These are phyloP conservation scores for Talaromyces borbonicus DNA, from an alignment of 495 filamentous ascomycete genomes.

Conservation along the genomic window DNA sequence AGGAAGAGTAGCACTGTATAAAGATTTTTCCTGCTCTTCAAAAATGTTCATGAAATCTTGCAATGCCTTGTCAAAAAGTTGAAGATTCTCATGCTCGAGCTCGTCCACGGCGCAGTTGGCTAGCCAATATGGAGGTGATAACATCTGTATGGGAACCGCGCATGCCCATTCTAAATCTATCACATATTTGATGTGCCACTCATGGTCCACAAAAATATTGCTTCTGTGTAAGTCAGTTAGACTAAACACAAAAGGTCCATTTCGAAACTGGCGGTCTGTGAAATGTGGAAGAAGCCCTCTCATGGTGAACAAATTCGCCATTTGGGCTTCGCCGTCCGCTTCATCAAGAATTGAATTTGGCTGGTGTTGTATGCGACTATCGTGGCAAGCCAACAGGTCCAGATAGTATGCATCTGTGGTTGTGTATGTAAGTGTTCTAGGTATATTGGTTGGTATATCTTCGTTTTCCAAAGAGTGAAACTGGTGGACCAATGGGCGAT, in stretches of 20 bases:
- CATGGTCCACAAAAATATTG: conserved; percentile 27
- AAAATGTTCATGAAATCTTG: conserved; percentile 13
- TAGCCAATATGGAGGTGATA: conserved; percentile 25
- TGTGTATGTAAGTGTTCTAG: conserved; percentile 17
- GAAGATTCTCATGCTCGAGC: conserved; percentile 9
- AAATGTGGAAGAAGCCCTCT: conserved; percentile 17
- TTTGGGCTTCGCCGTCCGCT: conserved; percentile 15
- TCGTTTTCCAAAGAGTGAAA: conserved; percentile 20
- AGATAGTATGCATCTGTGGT: conserved; percentile 18
- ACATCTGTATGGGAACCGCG: conserved; percentile 23
- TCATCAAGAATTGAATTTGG: conserved; percentile 17
- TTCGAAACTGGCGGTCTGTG: conserved; percentile 15
- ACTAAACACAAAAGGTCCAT: conserved; percentile 15
- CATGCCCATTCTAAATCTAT: conserved; percentile 32
- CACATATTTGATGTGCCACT: conserved; percentile 21
- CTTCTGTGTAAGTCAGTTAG: conserved; percentile 21
- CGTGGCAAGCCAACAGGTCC: conserved; percentile 19
- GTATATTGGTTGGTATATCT: conserved; percentile 13
- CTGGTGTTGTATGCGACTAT: conserved; percentile 19
- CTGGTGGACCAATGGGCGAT: conserved; percentile 20
- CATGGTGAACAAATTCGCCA: conserved; percentile 15
- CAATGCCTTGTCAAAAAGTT: conserved; percentile 10
- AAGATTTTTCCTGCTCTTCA: conserved; percentile 11
- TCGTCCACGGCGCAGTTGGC: conserved; percentile 17
- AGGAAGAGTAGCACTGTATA: too few species aligned